Percentiles rank a stretch among this genome's conserved stretches.
These are phyloP conservation scores for Suillus brevipes DNA, from an alignment of 768 basidiomycete genomes.

Conservation along the genomic window DNA sequence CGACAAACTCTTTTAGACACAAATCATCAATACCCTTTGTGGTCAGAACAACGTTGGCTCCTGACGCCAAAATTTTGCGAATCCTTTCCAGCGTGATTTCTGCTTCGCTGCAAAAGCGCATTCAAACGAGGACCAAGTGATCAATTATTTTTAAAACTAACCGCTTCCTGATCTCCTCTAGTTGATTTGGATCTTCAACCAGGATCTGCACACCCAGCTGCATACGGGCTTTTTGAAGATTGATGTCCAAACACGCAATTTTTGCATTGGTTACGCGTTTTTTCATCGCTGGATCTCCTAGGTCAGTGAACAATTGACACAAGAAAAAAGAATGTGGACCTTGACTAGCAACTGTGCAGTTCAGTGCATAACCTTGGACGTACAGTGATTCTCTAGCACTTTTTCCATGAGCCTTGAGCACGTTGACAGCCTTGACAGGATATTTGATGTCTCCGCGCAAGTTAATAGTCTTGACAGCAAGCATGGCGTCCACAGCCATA, in stretches of 20 bases:
- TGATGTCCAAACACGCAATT: conserved; percentile 98
- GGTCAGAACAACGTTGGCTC: conserved; percentile 95
- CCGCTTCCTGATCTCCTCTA: conserved; percentile 96
- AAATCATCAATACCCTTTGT: conserved; percentile 99
- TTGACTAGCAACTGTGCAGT: conserved; percentile 98
- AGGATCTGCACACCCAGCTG: conserved; percentile 97
- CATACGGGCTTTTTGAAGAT: conserved; percentile 95
- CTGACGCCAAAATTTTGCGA: conserved; percentile 91
- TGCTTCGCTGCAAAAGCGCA: conserved; percentile 63
- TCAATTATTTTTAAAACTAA: conserved; percentile 33
- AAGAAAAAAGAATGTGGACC: conserved; percentile 50
- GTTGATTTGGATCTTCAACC: conserved; percentile 92
- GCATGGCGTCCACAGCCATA: conserved; percentile 98
- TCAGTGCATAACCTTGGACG: conserved; percentile 95
- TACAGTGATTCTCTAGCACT: conserved; percentile 94
- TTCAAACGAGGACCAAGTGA: conserved; percentile 1
- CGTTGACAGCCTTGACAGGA: conserved; percentile 98
- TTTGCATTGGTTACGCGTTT: conserved; percentile 90
- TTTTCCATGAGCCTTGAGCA: conserved; percentile 95
- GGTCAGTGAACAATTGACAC: conserved; percentile 10
- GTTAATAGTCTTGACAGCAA: conserved; percentile 94
- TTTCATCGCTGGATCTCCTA: conserved; percentile 79
- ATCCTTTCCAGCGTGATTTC: conserved; percentile 96
- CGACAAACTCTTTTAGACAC: conserved; percentile 97
- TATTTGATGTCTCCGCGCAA: conserved; percentile 95